Base-by-base conservation (phyloP, 2,329 filamentous ascomycete species). In the Aquanectria penicillioides region DNA sequence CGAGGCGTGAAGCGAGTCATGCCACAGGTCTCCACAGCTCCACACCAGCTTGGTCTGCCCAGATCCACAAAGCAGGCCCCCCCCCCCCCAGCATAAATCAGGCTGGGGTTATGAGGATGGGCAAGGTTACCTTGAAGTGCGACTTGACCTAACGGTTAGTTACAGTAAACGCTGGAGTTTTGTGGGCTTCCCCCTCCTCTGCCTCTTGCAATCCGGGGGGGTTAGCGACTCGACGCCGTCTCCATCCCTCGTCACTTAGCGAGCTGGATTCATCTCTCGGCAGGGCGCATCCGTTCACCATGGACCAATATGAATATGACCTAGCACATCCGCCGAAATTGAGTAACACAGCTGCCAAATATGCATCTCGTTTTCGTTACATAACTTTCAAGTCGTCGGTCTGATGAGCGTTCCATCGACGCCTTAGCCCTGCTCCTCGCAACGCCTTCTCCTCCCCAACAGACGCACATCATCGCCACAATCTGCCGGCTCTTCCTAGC, bases 21-120 rank as follows among this genome's bases (percentile, higher is more conserved):
- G 36, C 41, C 49, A 43, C 29, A 9, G 25, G 48, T 29, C 43
- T 38, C 54, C 58, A 54, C 48, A 40, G 44, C 58, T 58, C 55
- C 43, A 57, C 49, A 29, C 40, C 26, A 23, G 38, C 46, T 44
- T 46, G 54, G 47, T 44, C 26, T 36, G 41, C 40, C 34, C 31
- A 52, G 54, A 47, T 61, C 54, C 58, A 59, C 58, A 54, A 18
- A 26, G 25, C 48, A n/a, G n/a, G n/a, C n/a, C n/a, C n/a, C n/a
- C n/a, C n/a, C 54, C 22, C 55, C 58, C 49, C 28, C 17, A 38
- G 52, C 23, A 60, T 37, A 47, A 46, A 47, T 51, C 40, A 34
- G 26, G 34, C 52, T 38, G 52, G 52, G 57, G 52, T 51, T 37
- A 36, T 49, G 38, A 51, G 28, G 47, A 50, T 23, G 46, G 23